Evolutionary conservation across 352 stramenopile genomes (phyloP).

Genomic region (Pythium insidiosum): DNA sequence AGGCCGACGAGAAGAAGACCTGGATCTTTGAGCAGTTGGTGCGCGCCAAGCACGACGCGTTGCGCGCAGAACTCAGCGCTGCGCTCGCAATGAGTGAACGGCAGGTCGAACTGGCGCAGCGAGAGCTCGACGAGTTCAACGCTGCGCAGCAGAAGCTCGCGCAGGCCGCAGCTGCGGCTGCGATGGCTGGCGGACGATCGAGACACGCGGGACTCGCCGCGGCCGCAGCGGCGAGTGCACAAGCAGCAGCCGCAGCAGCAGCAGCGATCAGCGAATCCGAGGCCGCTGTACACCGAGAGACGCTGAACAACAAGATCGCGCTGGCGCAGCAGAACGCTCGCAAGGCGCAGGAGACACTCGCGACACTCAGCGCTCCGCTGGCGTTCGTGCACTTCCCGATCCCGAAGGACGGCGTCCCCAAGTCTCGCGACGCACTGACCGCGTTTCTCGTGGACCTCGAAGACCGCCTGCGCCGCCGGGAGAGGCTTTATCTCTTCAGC

Average conservation of each 20-base stretch:
- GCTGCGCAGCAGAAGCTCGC: conserved; percentile 1
- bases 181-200: too few relatives aligned
- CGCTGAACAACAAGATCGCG: conserved; percentile 31
- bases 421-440: conserved; percentile 12
- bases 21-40: conserved; percentile 50
- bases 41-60: conserved; percentile 30
- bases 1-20: conserved; percentile 6
- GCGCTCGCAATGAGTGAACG: conserved; percentile 31
- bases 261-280: not conserved
- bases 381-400: conserved; percentile 54
- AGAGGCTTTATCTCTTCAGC: conserved; percentile 77
- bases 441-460: conserved; percentile 33
- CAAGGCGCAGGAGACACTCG: conserved; percentile 25
- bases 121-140: conserved; percentile 17
- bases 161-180: conserved; percentile 1
- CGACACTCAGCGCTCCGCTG: conserved; percentile 25
- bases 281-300: conserved; percentile 17
- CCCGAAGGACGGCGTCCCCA: conserved; percentile 22
- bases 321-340: conserved; percentile 34
- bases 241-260: conserved; percentile 5
- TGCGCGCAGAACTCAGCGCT: conserved; percentile 26
- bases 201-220: too few relatives aligned
- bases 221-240: conserved; percentile 4
- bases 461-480: conserved; percentile 27
- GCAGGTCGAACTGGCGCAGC: conserved; percentile 30